phyloP scores from a whole-genome alignment of 164 flowering plant genomes.

The Aristolochia fimbriata region DNA sequence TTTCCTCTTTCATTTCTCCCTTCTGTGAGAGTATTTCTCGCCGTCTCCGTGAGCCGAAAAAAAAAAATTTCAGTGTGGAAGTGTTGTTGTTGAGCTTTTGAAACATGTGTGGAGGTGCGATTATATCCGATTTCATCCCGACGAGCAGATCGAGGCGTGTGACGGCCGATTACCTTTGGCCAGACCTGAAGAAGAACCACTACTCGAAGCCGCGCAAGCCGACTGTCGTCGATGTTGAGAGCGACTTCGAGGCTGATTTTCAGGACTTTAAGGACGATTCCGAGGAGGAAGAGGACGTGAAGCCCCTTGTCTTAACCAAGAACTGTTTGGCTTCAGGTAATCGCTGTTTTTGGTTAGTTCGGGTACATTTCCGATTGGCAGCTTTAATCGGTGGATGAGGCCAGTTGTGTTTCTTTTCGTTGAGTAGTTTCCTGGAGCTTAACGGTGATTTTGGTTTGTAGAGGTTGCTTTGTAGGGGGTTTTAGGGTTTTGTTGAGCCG shows the following conservation, averaged over 20 bases:
- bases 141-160: slow-evolving; percentile 29
- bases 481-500: no score
- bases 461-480: no score
- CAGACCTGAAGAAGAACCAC: slow-evolving; percentile 25
- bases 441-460: background rate
- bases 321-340: slow-evolving; percentile 17
- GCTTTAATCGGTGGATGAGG: background rate
- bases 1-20: background rate
- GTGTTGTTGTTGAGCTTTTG: background rate
- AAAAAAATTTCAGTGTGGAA: no score
- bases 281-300: slow-evolving; percentile 31
- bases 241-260: slow-evolving; percentile 87
- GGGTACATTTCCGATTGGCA: background rate
- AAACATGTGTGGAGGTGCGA: slow-evolving; percentile 93
- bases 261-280: slow-evolving; percentile 57
- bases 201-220: slow-evolving; percentile 23
- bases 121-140: slow-evolving; percentile 71
- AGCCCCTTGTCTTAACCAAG: slow-evolving; percentile 33
- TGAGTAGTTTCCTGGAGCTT: background rate
- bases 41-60: background rate
- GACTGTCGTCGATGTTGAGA: slow-evolving; percentile 21
- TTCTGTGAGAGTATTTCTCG: background rate
- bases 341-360: background rate
- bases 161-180: slow-evolving; percentile 47
- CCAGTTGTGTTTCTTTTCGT: background rate